Evolutionary conservation across 106 monocot genomes (phyloP).

Genomic region (Alisma plantagoaquatica): DNA sequence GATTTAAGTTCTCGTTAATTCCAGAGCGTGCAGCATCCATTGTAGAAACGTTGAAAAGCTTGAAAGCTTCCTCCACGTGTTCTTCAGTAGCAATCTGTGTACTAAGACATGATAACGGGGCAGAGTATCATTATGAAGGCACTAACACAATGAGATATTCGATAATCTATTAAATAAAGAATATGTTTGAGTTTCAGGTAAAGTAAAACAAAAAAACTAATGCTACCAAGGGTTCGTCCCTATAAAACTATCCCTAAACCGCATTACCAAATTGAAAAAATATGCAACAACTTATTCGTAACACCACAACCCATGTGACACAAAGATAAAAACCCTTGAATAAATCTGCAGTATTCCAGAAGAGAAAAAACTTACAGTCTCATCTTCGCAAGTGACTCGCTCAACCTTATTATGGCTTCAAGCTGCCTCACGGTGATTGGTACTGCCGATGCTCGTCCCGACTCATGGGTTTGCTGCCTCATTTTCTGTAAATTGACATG

Average conservation of each 20-base stretch:
- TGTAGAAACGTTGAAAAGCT: slow-evolving; percentile 90
- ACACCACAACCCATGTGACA: too few species aligned
- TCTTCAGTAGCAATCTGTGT: slow-evolving; percentile 81
- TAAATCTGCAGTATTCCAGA: too few species aligned
- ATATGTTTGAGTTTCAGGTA: not conserved
- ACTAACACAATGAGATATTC: too few species aligned
- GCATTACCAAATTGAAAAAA: not conserved
- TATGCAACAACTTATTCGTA: too few species aligned
- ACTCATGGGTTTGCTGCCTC: slow-evolving; percentile 90
- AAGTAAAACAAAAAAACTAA: not conserved
- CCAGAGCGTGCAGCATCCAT: slow-evolving; percentile 97
- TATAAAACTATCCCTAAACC: not conserved
- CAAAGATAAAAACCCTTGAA: not conserved
- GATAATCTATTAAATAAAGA: too few species aligned
- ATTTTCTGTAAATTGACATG: slow-evolving; percentile 49
- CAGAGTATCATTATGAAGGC: too few species aligned
- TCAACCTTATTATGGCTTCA: slow-evolving; percentile 92
- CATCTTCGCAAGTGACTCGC: slow-evolving; percentile 95
- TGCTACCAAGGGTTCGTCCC: not conserved
- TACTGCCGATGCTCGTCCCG: slow-evolving; percentile 71
- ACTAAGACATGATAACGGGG: slow-evolving; percentile 44
- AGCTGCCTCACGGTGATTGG: slow-evolving; percentile 99
- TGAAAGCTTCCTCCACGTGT: slow-evolving; percentile 92
- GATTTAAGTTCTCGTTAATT: slow-evolving; percentile 85
- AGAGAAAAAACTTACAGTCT: slow-evolving; percentile 52